Base-by-base conservation (phyloP, 2,329 filamentous ascomycete genomes). In the Dothiorella sarmentorum region DNA sequence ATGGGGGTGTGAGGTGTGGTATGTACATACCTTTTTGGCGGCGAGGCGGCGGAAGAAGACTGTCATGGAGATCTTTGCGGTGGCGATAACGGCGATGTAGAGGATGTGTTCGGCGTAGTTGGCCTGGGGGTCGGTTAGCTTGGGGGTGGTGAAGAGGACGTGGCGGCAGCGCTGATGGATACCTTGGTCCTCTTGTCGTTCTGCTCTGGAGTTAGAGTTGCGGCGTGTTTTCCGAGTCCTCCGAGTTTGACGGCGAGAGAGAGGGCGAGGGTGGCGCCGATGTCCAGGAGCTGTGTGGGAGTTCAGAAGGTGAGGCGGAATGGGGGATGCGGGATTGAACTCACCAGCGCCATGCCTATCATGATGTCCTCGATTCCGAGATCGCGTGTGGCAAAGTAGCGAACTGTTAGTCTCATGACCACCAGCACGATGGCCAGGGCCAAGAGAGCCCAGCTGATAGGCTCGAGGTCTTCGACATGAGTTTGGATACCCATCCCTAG, bases 361-460 rank as follows among this genome's bases (percentile, higher is more conserved):
- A 52, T 52, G 33, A 52, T 38, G 15, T 52, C 47, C 9, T 52
- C 47, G 20, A 35, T 22, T 4, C 47, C n/a, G 15, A 52, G 47
- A 13, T 38, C 22, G 15, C 18, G 47, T n/a, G 47, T 52, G 29
- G 47, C 47, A 7, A 22, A n/a, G 31, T 52, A 52, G 29, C 47
- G 47, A 15, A 52, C 27, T 3, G 33, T 52, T 6, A 52, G 15
- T 13, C 47, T 52, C 17, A 52, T 17, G 9, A 22, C 33, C 22
- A 38, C 47, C 29, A 52, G 27, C 18, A 52, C 20, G 18, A 52
- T 52, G 20, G 47, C 47, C 6, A 37, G n/a, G 22, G 47, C 29
- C 47, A 52, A 20, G n/a, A 52, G 20, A 9, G 47, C 47, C 47
- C 47, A 52, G 47, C 31, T 38, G 47, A 37, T 31, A n/a, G 47